Conservation (phyloP, 306 rosid species). For the Rubus parviflorus region DNA sequence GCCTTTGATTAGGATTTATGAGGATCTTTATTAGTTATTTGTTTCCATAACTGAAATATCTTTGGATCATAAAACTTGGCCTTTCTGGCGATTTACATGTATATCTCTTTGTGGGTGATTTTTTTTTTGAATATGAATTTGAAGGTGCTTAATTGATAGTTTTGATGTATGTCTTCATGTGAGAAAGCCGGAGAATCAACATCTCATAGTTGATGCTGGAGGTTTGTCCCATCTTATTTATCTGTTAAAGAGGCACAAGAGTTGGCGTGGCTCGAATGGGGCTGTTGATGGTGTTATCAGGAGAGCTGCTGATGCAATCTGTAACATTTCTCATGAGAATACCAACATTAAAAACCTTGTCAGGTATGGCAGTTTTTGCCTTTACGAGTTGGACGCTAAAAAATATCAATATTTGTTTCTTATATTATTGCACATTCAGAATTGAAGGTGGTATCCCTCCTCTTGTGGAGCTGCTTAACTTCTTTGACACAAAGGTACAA, state of each 20-base stretch:
- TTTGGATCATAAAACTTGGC: not conserved
- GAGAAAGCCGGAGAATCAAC: slow-evolving; percentile 59
- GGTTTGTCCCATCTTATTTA: slow-evolving; percentile 52
- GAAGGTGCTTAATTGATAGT: not conserved
- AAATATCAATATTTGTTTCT: not conserved
- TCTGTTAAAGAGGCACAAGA: slow-evolving; percentile 42
- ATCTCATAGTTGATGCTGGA: slow-evolving; percentile 59
- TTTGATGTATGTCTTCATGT: slow-evolving; percentile 19
- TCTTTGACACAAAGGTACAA: slow-evolving; percentile 50
- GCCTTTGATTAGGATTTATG: not conserved
- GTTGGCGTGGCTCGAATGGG: slow-evolving; percentile 12
- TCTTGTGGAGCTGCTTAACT: slow-evolving; percentile 68
- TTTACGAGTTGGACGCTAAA: not conserved
- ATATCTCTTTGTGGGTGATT: not conserved
- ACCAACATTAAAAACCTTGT: slow-evolving; percentile 45
- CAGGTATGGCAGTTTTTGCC: slow-evolving; percentile 38
- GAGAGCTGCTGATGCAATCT: slow-evolving; percentile 61
- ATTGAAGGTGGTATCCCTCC: slow-evolving; percentile 69
- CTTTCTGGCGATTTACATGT: not conserved
- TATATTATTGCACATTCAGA: slow-evolving; percentile 36
- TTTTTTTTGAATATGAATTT: not conserved
- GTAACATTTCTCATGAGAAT: slow-evolving; percentile 63
- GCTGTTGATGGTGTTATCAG: slow-evolving; percentile 41
- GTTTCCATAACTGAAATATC: not conserved
- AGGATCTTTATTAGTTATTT: not conserved